Base-by-base conservation (phyloP, 495 filamentous ascomycete genomes). In the Podospora pseudopauciseta region DNA sequence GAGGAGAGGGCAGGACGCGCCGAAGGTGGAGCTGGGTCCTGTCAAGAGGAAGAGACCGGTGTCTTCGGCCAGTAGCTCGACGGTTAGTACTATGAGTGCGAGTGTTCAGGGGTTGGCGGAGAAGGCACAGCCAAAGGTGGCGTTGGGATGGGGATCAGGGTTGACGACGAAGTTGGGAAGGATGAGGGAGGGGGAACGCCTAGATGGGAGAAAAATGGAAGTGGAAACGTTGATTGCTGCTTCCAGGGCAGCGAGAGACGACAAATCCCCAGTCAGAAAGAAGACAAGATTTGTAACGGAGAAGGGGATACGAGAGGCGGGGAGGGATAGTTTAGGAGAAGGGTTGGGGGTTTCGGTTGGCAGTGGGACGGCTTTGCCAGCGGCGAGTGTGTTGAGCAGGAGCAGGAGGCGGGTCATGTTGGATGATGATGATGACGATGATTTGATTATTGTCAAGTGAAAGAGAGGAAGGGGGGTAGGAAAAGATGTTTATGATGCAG, bases 221-320 rank as follows among this genome's bases (percentile, higher is more conserved):
- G 15, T 57, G 66, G 60, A 32, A 15, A 30, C n/a, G 4, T 2
- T 60, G 11, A 34, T 18, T n/a, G 34, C 30, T 44, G 23, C 57
- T 28, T 19, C 28, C 54, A 49, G 63, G 60, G 57, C 44, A 34
- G 27, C 65, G 57, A 70, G 71, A 63, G 68, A 67, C 28, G 70
- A 72, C 4, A 70, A 71, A 53, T 78, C 81, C 75, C 84, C 86
- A 4, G 83, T 86, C 15, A 81, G 83, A 71, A 94, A 95, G 78
- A 95, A 93, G 81, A 95, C 91, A 16, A 81, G 92, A 19, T 95
- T 96, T 73, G 86, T 92, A 54, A 94, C 88, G 34, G 85, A 87
- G 28, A 90, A 88, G 75, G 91, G 91, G 0, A 92, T 92, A 67
- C 86, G 86, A 72, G 90, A 91, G 75, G 90, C 91, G 0, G 91